Base-by-base conservation (phyloP, 345 rosid genomes). In the Ceriops tagal region DNA sequence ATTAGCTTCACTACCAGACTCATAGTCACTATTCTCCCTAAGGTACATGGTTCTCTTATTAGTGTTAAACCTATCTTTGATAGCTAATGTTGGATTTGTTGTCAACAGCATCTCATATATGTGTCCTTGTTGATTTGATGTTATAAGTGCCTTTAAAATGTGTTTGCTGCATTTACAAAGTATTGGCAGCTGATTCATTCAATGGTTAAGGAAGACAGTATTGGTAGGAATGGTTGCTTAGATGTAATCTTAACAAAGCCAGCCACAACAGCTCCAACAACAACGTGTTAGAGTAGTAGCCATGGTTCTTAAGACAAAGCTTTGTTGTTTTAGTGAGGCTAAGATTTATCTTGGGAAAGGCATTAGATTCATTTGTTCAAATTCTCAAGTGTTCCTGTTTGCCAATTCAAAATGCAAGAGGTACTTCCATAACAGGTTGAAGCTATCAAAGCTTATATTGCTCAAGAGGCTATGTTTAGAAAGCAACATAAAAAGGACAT, bases 361-460 rank as follows among this genome's bases (percentile, higher is more conserved):
- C 20, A 75, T 75, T 63, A 70, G 79, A 65, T 75, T 75, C 31
- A 37, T 75, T 61, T 69, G 19, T 77, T 77, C 26, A 24, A 24
- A 24, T 24, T 24, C 26, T 1, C 26, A 24, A 24, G 26, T 24
- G 26, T 24, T 24, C 77, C 67, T 77, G 26, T 77, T 77, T 59
- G 76, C 73, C 46, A 77, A 77, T 56, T 77, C 77, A 16, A 77
- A 77, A 59, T 77, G 80, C 77, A 72, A 77, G 53, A 72, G 80
- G 77, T 77, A 77, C 43, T 77, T 77, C 62, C 80, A 77, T 71
- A 77, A 72, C 73, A 47, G 64, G 20, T 52, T 77, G 71, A 77
- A 72, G 80, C 77, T 77, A 20, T 77, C 80, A 19, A 77, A 77
- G 77, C 80, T 77, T 59, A 77, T n/a, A n/a, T n/a, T n/a, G n/a